Percentiles rank a stretch among this genome's conserved stretches.
These are phyloP conservation scores for Pelargonium australe DNA, from an alignment of 441 rosid species.

Conservation along the genomic window DNA sequence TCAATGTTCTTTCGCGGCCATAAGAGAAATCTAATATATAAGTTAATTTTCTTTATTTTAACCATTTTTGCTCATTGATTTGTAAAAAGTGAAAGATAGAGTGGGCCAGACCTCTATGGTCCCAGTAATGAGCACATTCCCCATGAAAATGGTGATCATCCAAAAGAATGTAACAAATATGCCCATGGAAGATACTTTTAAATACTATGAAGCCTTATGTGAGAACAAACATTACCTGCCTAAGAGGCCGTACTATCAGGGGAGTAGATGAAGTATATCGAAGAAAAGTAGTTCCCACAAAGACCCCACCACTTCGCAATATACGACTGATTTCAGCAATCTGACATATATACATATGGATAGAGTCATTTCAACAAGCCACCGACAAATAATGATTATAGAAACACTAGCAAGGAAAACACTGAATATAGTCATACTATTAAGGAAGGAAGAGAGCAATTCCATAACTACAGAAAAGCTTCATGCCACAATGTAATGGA, in stretches of 20 bases:
- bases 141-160: neutral
- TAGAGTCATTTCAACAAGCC: neutral
- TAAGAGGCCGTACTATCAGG: slow-evolving; percentile 38
- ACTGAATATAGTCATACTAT: neutral
- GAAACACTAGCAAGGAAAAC: neutral
- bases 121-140: neutral
- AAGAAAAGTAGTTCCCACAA: slow-evolving; percentile 87
- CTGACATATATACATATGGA: slow-evolving; percentile 28
- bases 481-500: neutral
- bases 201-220: neutral
- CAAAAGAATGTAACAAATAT: neutral
- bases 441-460: slow-evolving; percentile 2
- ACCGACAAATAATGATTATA: neutral
- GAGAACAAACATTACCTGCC: slow-evolving; percentile 41
- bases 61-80: neutral
- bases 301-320: slow-evolving; percentile 76
- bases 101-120: neutral
- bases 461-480: neutral
- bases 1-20: neutral
- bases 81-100: neutral
- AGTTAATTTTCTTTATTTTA: neutral
- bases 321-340: slow-evolving; percentile 83
- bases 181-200: neutral
- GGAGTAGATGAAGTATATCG: slow-evolving; percentile 54
- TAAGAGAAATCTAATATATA: neutral